Evolutionary conservation across 2,329 filamentous ascomycete genomes (phyloP), one percentile per base, ranked within the genome.

Genomic region (Stagonosporopsis cucurbitacearum): DNA sequence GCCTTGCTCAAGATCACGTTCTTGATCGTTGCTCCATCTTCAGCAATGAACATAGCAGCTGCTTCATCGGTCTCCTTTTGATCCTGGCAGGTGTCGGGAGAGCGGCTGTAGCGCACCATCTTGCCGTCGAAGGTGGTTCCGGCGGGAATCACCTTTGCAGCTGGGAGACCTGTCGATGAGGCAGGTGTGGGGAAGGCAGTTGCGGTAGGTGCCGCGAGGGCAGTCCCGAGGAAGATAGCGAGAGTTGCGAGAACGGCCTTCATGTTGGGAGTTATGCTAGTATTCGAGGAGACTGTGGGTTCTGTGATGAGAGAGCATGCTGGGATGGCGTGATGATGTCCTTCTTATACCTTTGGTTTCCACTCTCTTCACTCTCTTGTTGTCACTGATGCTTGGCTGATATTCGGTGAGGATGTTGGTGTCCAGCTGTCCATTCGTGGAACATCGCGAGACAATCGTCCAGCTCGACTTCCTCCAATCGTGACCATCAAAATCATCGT

Each of bases 1-100:
- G 77, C 75, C 30, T 74, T 71, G 12, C 79, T 79, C 41, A 82
- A 80, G 64, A 82, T 81, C 62, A 80, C 80, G 60, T 82, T 82
- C 57, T 75, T 77, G 39, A 82, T 69, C 17, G 75, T 78, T 8
- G 77, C 80, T 7, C 80, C 80, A 23, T 75, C 67, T 62, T 79
- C 74, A 78, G 41, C 42, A 13, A 56, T 56, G 47, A 56, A 56
- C 52, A 50, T 54, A 17, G 52, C 76, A 33, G 55, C 55, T 4
- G 58, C 58, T 42, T 59, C 57, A 22, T 57, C 57, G 8, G 53
- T 59, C 22, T 59, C 57, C 6, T 26, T 58, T 22, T 60, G 58
- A 15, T 50, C 54, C 19, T 58, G 28, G 30, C 58, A 60, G 2
- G 54, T 60, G 23, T 59, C 58, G 5, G 58, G 54, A 17, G 53